A percentile compares a stretch with the other conserved stretches of the same genome.
Conservation (phyloP, 2,329 filamentous ascomycete genomes). For the Penicillium nordicum region DNA sequence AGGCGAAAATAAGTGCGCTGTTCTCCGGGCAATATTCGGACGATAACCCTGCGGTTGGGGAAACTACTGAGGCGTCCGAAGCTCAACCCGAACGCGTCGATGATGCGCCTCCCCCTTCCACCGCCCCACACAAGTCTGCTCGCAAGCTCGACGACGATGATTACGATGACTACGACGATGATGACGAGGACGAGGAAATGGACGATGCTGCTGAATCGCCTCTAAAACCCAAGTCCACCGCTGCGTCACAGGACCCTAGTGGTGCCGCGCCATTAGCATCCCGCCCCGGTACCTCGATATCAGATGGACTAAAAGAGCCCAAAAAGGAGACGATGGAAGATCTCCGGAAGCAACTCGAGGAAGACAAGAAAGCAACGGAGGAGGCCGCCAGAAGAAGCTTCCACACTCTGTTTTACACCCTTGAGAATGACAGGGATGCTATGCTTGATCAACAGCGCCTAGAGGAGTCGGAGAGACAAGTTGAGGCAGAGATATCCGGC, state of each 20-base stretch:
- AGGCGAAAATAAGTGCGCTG: slow-evolving; percentile 72
- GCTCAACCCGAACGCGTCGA: slow-evolving; percentile 46
- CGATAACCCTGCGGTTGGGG: slow-evolving; percentile 46
- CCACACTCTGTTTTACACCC: slow-evolving; percentile 88
- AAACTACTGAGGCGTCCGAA: slow-evolving; percentile 35
- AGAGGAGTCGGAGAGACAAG: slow-evolving; percentile 92
- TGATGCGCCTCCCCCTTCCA: slow-evolving; percentile 46
- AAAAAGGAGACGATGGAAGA: slow-evolving; percentile 72
- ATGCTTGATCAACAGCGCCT: slow-evolving; percentile 98
- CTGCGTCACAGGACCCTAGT: slow-evolving; percentile 54
- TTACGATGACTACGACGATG: slow-evolving; percentile 66
- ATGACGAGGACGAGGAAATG: slow-evolving; percentile 58
- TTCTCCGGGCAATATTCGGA: slow-evolving; percentile 53
- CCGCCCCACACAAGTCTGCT: slow-evolving; percentile 54
- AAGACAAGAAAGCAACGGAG: slow-evolving; percentile 85
- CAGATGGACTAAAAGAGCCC: slow-evolving; percentile 55
- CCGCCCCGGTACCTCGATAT: slow-evolving; percentile 63
- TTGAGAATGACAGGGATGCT: slow-evolving; percentile 90
- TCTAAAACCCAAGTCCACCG: slow-evolving; percentile 50
- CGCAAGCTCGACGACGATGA: slow-evolving; percentile 77
- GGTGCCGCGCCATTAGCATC: slow-evolving; percentile 67
- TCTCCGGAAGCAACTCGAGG: slow-evolving; percentile 87
- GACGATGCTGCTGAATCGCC: slow-evolving; percentile 46
- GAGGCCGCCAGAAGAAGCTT: slow-evolving; percentile 87
- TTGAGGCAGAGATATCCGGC: slow-evolving; percentile 88